Evolutionary conservation across 805 yeast genomes (phyloP).

Genomic region (Teunomyces stri): DNA sequence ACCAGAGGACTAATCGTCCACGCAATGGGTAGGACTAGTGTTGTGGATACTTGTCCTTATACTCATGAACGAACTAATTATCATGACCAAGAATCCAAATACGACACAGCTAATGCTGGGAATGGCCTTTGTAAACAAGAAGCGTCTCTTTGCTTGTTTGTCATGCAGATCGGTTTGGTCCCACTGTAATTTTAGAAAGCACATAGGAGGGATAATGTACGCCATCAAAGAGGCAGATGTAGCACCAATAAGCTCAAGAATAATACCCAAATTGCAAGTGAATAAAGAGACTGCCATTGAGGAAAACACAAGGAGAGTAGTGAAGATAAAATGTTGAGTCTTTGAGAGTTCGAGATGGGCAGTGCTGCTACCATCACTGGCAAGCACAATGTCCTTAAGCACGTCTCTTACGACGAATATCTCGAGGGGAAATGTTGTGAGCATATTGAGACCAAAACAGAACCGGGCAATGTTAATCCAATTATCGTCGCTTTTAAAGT

Average conservation of each 20-base stretch:
- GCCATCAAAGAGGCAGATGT: constrained; percentile 93
- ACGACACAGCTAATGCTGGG: constrained; percentile 60
- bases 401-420: constrained; percentile 89
- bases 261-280: constrained; percentile 87
- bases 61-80: constrained; percentile 77
- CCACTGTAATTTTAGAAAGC: constrained; percentile 65
- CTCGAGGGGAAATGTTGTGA: constrained; percentile 88
- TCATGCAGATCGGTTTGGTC: constrained; percentile 33
- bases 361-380: constrained; percentile 23
- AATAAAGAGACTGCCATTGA: constrained; percentile 75
- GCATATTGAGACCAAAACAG: constrained; percentile 89
- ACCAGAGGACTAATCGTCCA: constrained; percentile 21
- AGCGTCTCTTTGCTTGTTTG: constrained; percentile 24
- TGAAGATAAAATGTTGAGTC: constrained; percentile 58
- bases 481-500: constrained; percentile 72
- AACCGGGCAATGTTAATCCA: constrained; percentile 83
- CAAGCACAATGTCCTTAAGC: constrained; percentile 55
- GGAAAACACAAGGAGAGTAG: constrained; percentile 59
- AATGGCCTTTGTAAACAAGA: constrained; percentile 41
- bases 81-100: constrained; percentile 77
- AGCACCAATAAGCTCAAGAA: constrained; percentile 87
- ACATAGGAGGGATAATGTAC: constrained; percentile 84
- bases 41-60: constrained; percentile 42
- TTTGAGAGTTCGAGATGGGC: constrained; percentile 42
- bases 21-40: constrained; percentile 51